Base-by-base conservation (phyloP, 1,284 basidiomycete genomes). In the Heimioporus retisporus region DNA sequence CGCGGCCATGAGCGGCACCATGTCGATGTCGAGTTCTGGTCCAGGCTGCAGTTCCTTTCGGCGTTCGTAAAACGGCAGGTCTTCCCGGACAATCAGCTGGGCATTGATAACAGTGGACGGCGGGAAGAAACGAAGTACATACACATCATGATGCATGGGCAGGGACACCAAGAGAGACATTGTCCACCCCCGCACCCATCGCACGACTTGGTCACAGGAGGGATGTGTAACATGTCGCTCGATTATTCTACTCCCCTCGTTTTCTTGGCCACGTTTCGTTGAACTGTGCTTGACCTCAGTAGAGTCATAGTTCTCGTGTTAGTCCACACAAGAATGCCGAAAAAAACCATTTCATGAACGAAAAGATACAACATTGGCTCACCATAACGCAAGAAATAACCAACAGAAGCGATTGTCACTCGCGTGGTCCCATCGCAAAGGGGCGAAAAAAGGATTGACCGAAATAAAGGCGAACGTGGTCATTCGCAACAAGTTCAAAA, bases 281-380 rank as follows among this genome's bases (percentile, higher is more conserved):
- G 51, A 66, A n/a, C 42, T 46, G 65, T 46, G 40, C 55, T 63
- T 10, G 72, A 72, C 59, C 69, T 71, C 50, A 73, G 72, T 28
- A 84, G 83, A 53, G 86, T 69, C 15, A 86, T 75, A 4, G 84
- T 83, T 5, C 90, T 89, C 10, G 88, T 90, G 73, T 92, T 90
- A 62, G 84, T 83, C 81, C 84, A 89, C 31, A 92, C 85, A 28
- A 92, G 84, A 51, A 91, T 78, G 11, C 73, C 79, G 68, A 91
- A 85, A 42, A 90, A 84, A 23, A 87, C 72, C 46, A 89, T 69
- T 16, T 80, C 80, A 60, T 89, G 86, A 35, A 90, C 68, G 67
- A 94, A 83, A 61, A 94, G 86, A 72, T 95, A 96, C 2, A 88
- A 71, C 68, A 95, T 93, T 0, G 93, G 93, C 4, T 90, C 92